Percentiles rank a stretch among this genome's conserved stretches.
phyloP scores from a whole-genome alignment of 2,329 filamentous ascomycete genomes.

The Beauveria brongniartii region DNA sequence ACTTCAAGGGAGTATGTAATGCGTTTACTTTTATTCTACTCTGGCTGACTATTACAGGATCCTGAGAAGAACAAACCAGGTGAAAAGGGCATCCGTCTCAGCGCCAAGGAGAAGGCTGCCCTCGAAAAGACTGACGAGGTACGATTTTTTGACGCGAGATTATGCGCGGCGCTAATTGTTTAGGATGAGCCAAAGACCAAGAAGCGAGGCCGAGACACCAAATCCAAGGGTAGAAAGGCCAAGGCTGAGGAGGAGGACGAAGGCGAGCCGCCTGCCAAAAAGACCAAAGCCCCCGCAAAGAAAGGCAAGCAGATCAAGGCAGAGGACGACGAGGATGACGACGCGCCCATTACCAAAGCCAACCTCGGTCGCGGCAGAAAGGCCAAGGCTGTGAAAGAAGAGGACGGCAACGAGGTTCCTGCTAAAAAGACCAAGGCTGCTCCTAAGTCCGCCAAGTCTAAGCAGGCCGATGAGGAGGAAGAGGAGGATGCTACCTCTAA shows the following conservation, averaged over 20 bases:
- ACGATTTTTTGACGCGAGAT: not conserved
- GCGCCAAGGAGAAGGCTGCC: slow-evolving; percentile 26
- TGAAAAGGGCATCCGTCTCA: slow-evolving; percentile 52
- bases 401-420: slow-evolving; percentile 15
- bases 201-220: slow-evolving; percentile 24
- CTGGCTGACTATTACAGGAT: slow-evolving; percentile 44
- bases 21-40: not conserved
- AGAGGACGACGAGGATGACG: slow-evolving; percentile 15
- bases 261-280: slow-evolving; percentile 20
- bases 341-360: slow-evolving; percentile 14
- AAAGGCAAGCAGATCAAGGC: slow-evolving; percentile 19
- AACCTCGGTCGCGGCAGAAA: slow-evolving; percentile 15
- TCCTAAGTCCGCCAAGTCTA: not conserved
- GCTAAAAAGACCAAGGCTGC: slow-evolving; percentile 13
- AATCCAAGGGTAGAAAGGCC: not conserved
- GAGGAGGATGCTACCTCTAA: not conserved
- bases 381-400: slow-evolving; percentile 11
- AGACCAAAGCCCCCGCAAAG: slow-evolving; percentile 26
- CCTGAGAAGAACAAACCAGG: slow-evolving; percentile 64
- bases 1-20: slow-evolving; percentile 72
- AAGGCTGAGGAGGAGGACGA: slow-evolving; percentile 27
- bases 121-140: slow-evolving; percentile 7
- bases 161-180: not conserved
- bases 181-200: slow-evolving; percentile 18
- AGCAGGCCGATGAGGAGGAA: not conserved